phyloP scores from a whole-genome alignment of 2,329 filamentous ascomycete genomes.

The Conoideocrella luteorostrata region DNA sequence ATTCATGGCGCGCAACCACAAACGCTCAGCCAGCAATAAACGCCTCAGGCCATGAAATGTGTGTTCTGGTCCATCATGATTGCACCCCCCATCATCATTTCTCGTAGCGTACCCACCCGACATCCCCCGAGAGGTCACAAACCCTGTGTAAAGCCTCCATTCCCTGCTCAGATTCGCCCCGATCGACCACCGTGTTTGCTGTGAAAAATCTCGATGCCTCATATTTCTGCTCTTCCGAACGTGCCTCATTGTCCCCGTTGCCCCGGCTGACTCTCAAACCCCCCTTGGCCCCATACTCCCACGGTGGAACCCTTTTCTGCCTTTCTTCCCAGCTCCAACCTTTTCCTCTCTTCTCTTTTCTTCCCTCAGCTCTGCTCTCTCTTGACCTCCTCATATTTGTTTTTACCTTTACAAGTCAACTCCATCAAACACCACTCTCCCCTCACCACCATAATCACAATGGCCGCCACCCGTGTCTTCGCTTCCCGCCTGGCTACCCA shows the following conservation, averaged over 20 bases:
- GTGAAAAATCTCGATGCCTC: constrained; percentile 27
- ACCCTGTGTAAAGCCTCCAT: constrained; percentile 14
- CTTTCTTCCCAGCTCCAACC: constrained; percentile 28
- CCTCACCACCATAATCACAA: constrained; percentile 59
- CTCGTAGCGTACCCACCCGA: constrained; percentile 25
- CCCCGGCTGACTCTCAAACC: constrained; percentile 29
- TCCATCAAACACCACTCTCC: constrained; percentile 18
- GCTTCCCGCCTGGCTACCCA: constrained; percentile 71
- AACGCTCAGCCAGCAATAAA: constrained; percentile 6
- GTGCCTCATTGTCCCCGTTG: constrained; percentile 24
- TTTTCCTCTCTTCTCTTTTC: constrained; percentile 36
- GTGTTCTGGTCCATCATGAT: constrained; percentile 10
- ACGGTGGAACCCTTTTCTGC: constrained; percentile 28
- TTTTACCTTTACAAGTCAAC: constrained; percentile 25
- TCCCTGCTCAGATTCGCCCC: constrained; percentile 21
- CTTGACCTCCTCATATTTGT: constrained; percentile 27
- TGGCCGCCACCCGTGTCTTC: constrained; percentile 73
- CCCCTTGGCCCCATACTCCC: constrained; percentile 21
- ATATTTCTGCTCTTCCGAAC: constrained; percentile 7
- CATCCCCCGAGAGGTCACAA: constrained; percentile 27
- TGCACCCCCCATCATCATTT: constrained; percentile 16
- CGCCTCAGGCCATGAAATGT: constrained; percentile 26
- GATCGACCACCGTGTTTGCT: constrained; percentile 12
- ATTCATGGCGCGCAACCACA: constrained; percentile 10
- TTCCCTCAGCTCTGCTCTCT: constrained; percentile 26